Percentiles rank a stretch among this genome's conserved stretches.
Evolutionary conservation across 805 yeast genomes (phyloP).

Genomic region (Lipomyces chichibuensis): DNA sequence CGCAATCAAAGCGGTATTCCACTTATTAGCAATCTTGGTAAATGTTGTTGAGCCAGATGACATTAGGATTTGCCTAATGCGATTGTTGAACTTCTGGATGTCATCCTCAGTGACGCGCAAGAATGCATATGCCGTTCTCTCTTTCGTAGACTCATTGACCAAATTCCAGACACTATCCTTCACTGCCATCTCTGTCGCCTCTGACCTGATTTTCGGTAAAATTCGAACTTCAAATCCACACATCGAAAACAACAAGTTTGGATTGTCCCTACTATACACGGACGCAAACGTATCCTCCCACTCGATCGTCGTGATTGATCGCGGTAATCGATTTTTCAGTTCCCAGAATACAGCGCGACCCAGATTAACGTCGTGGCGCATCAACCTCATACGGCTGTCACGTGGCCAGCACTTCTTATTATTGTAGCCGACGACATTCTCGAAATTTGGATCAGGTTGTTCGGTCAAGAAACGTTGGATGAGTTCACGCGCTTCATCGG

Average conservation of each 20-base stretch:
- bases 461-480: conserved; percentile 76
- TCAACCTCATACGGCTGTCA: conserved; percentile 85
- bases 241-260: conserved; percentile 85
- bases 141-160: conserved; percentile 68
- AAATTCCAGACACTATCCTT: conserved; percentile 93
- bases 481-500: conserved; percentile 73
- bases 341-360: conserved; percentile 96
- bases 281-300: conserved; percentile 86
- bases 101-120: conserved; percentile 81
- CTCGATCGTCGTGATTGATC: conserved; percentile 66
- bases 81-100: conserved; percentile 75
- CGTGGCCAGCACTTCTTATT: conserved; percentile 94
- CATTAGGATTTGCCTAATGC: conserved; percentile 88
- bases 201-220: conserved; percentile 70
- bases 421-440: conserved; percentile 80
- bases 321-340: conserved; percentile 74
- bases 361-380: conserved; percentile 87
- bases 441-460: conserved; percentile 92
- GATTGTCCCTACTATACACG: conserved; percentile 87
- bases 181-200: conserved; percentile 53
- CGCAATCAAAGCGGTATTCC: conserved; percentile 91
- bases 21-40: conserved; percentile 88
- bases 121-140: conserved; percentile 85
- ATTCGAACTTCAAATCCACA: conserved; percentile 94
- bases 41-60: conserved; percentile 95